Evolutionary conservation across 2,329 filamentous ascomycete species (phyloP).

Genomic region (Emmonsiellopsis sp.): DNA sequence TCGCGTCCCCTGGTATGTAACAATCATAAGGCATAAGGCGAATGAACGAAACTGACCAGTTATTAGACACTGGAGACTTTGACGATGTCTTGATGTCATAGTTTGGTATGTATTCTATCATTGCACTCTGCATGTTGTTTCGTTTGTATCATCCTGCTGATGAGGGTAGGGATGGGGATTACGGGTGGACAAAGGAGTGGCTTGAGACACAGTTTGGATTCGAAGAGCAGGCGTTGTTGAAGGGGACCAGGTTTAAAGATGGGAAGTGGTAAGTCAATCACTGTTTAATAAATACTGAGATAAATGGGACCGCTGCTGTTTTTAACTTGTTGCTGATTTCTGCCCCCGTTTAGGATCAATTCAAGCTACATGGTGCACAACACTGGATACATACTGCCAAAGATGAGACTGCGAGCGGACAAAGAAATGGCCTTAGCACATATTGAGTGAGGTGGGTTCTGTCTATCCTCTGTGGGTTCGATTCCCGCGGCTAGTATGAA

Average conservation of each 20-base stretch:
- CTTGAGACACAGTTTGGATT: slow-evolving; percentile 28
- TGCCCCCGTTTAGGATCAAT: slow-evolving; percentile 18
- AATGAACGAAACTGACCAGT: too few relatives aligned
- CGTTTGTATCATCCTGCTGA: too few relatives aligned
- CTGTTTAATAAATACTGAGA: not conserved
- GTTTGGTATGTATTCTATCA: too few relatives aligned
- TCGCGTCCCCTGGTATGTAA: too few relatives aligned
- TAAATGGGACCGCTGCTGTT: too few relatives aligned
- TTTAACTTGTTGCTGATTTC: slow-evolving; percentile 8
- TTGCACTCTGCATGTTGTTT: too few relatives aligned
- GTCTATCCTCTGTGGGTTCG: too few relatives aligned
- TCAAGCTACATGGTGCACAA: slow-evolving; percentile 25
- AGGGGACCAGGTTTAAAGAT: slow-evolving; percentile 28
- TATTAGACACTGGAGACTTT: too few relatives aligned
- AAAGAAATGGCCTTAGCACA: too few relatives aligned
- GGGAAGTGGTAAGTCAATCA: slow-evolving; percentile 23
- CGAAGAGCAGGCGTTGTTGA: slow-evolving; percentile 36
- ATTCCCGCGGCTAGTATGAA: too few relatives aligned
- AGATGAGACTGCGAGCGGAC: not conserved
- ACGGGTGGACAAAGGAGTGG: slow-evolving; percentile 30
- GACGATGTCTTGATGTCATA: too few relatives aligned
- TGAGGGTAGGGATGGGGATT: slow-evolving; percentile 16
- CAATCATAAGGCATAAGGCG: slow-evolving; percentile 19
- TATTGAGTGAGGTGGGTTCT: too few relatives aligned
- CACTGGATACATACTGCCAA: slow-evolving; percentile 4